Evolutionary conservation across 495 filamentous ascomycete genomes (phyloP), one percentile per base, ranked within the genome.

Genomic region (Massariosphaeria phaeospora): DNA sequence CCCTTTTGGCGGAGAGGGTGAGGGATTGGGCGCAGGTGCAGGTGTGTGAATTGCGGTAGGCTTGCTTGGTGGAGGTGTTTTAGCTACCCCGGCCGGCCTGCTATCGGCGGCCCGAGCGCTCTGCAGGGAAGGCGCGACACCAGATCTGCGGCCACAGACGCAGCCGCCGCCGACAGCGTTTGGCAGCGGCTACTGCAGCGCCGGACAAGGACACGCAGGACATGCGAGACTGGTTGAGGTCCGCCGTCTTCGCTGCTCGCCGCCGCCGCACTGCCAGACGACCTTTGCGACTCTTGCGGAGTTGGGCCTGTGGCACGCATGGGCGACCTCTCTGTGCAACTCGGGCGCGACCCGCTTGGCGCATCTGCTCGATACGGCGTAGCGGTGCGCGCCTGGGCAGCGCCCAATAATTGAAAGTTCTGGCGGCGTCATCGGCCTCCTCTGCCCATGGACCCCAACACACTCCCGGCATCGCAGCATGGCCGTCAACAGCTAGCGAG

Each of bases 401-500:
- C 13, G 31, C 6, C 9, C 10, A 11, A 9, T 33, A 20, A n/a
- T n/a, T n/a, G n/a, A 43, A 30, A 31, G 11, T 52, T 43, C 10
- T 8, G n/a, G 39, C 36, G 12, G 54, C 38, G 35, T 42, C 36
- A 30, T 26, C 9, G n/a, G 5, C 10, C 40, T 42, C 13, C 18
- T 36, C 36, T 35, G 48, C 25, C 29, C 41, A 61, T 61, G 57
- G 51, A 52, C 56, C 17, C 48, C 29, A 25, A 55, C 21, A 62
- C 65, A 57, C 54, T 48, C 21, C 48, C 48, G 34, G 43, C 38
- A 30, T 38, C 55, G 23, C 40, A 35, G 25, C 11, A 45, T 31
- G 40, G 44, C 36, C 41, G 55, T 18, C 54, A 54, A 17, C 52
- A 62, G 53, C 48, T 56, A 15, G 20, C 53, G 8, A 55, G 64